These are phyloP conservation scores for Aspergillus thermomutatus DNA, from an alignment of 2,329 filamentous ascomycete species.

Conservation along the genomic window DNA sequence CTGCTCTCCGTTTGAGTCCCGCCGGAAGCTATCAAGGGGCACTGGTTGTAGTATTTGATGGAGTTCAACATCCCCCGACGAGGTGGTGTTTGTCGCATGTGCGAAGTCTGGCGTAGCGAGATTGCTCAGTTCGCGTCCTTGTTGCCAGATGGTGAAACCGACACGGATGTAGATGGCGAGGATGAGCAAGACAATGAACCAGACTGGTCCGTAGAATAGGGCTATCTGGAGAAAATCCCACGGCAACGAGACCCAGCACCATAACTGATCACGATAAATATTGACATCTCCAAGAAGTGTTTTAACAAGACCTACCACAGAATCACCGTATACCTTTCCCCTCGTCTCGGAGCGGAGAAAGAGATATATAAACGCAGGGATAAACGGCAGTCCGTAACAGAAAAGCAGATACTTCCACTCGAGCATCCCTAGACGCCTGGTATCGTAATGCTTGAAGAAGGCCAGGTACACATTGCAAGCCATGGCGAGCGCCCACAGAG, in stretches of 20 bases:
- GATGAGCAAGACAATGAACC: conserved; percentile 18
- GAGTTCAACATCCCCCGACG: neutral
- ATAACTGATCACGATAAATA: conserved; percentile 31
- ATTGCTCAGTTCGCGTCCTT: neutral
- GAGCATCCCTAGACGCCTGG: conserved; percentile 58
- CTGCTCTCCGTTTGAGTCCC: neutral
- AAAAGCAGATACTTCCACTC: conserved; percentile 64
- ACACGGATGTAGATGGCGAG: conserved; percentile 23
- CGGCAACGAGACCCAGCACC: conserved; percentile 68
- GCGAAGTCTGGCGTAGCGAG: neutral
- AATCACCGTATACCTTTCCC: conserved; percentile 65
- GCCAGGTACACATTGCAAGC: conserved; percentile 74
- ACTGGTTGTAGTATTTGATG: neutral
- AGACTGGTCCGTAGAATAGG: conserved; percentile 58
- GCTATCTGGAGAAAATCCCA: conserved; percentile 69
- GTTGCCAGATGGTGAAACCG: neutral
- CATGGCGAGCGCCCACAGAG: conserved; percentile 73
- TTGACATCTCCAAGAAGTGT: conserved; percentile 18
- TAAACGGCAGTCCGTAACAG: conserved; percentile 68
- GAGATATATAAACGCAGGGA: conserved; percentile 63
- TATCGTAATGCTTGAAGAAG: conserved; percentile 68
- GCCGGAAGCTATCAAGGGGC: neutral
- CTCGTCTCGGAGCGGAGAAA: conserved; percentile 51
- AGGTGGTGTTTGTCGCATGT: neutral
- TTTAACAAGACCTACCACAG: conserved; percentile 43